Base-by-base conservation (phyloP, 106 monocot species). In the Dactylorhiza incarnata region DNA sequence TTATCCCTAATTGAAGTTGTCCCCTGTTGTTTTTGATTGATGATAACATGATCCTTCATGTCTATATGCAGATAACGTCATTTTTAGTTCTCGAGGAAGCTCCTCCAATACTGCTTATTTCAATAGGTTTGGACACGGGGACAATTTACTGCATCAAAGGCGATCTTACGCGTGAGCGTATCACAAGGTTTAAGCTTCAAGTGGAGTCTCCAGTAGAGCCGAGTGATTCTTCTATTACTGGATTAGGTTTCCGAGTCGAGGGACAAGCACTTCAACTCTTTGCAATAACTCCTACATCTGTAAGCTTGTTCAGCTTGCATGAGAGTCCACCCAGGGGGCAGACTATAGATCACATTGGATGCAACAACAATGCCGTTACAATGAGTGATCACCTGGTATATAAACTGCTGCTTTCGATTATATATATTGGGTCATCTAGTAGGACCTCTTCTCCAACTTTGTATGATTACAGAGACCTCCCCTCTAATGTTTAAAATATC, bases 91-190 rank as follows among this genome's bases (percentile, higher is more conserved):
- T 93, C 5, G 96, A 97, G 81, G 96, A 97, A 81, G 89, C 93
- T 71, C 91, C 96, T 63, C 96, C 96, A 8, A 89, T 89, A 87
- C 73, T 97, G 26, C 70, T 91, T 19, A 89, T 97, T 4, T 78
- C 91, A 9, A 87, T 97, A 65, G 96, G 93, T 61, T 70, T 97
- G 59, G 96, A 97, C 37, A 89, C 77, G 49, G 96, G 96, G 76
- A 91, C 81, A 15, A 86, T 97, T 76, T 97, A 97, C 80, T 97
- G 96, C 87, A 97, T 97, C 73, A 87, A 93, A 80, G 96, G 96
- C 51, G 96, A 97, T 45, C 87, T 97, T 78, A 89, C 96, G 47
- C 93, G 96, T 70, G 96, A 97, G 75, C 85, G 93, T 25, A 97
- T 97, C 50, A 94, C 91, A 63, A 90, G 96, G 47, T 97, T 94